Conservation (phyloP, 768 basidiomycete species). For the Leccinum truebloodii region DNA sequence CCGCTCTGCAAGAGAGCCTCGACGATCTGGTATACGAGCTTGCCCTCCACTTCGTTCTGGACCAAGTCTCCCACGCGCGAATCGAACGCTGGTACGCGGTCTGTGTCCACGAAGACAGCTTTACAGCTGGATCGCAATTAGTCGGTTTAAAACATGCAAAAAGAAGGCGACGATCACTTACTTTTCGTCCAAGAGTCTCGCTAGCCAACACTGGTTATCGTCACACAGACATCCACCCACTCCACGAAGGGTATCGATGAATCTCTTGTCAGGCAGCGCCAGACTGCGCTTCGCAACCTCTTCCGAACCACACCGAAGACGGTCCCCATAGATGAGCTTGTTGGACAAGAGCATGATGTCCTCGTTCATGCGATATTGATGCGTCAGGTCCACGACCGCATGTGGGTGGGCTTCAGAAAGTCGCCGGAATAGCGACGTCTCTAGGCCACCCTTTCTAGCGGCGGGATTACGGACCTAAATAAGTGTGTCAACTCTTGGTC, state of each 20-base stretch:
- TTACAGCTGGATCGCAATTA: conserved; percentile 54
- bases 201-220: conserved; percentile 66
- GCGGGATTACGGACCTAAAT: conserved; percentile 76
- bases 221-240: conserved; percentile 31
- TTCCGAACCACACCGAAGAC: conserved; percentile 77
- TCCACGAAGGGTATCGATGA: conserved; percentile 47
- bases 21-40: conserved; percentile 63
- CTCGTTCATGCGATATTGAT: conserved; percentile 96
- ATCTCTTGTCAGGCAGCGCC: conserved; percentile 47
- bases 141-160: too few relatives aligned
- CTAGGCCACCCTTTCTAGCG: conserved; percentile 84
- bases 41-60: conserved; percentile 84
- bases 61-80: conserved; percentile 85
- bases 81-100: conserved; percentile 74
- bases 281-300: conserved; percentile 63
- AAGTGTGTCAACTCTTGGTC: not conserved
- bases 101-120: conserved; percentile 93
- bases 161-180: conserved; percentile 32
- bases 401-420: conserved; percentile 86
- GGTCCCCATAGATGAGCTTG: conserved; percentile 76
- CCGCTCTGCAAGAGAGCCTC: conserved; percentile 68
- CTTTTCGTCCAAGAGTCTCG: conserved; percentile 63
- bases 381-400: conserved; percentile 79
- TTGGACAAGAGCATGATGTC: conserved; percentile 95
- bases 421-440: conserved; percentile 85